Evolutionary conservation across 2,329 filamentous ascomycete genomes (phyloP).

Genomic region (Alternaria sp.): DNA sequence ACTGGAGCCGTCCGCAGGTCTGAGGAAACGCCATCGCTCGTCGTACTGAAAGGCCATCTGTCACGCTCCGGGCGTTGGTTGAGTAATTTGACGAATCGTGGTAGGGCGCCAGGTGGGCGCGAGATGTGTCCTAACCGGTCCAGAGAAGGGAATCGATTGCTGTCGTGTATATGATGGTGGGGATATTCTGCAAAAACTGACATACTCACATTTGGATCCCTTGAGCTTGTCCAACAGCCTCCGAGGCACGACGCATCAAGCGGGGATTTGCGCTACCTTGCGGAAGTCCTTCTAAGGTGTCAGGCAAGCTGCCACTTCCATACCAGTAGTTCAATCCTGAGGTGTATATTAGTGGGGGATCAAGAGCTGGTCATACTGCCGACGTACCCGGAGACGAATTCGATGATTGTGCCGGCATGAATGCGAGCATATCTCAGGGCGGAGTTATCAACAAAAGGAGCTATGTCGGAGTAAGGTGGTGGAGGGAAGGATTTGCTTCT

Average conservation of each 20-base stretch:
- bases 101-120: not conserved
- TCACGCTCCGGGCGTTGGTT: not conserved
- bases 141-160: conserved; percentile 5
- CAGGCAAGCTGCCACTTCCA: conserved; percentile 43
- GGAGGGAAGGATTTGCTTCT: conserved; percentile 32
- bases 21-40: not conserved
- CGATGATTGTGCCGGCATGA: conserved; percentile 49
- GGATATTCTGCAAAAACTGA: conserved; percentile 5
- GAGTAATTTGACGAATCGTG: not conserved
- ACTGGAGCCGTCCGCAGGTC: not conserved
- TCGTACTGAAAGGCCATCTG: not conserved
- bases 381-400: conserved; percentile 46
- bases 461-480: conserved; percentile 32
- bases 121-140: conserved; percentile 4
- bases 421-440: conserved; percentile 46
- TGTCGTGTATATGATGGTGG: conserved; percentile 5
- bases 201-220: conserved; percentile 43
- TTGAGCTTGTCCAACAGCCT: conserved; percentile 40
- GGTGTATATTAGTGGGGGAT: conserved; percentile 21
- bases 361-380: conserved; percentile 9
- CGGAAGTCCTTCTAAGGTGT: conserved; percentile 37
- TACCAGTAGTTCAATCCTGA: conserved; percentile 47
- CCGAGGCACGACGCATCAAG: conserved; percentile 46
- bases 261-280: conserved; percentile 35
- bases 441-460: conserved; percentile 29